A percentile compares a stretch with the other conserved stretches of the same genome.
phyloP scores from a whole-genome alignment of 352 stramenopile species.

The Phytopythium ostracodes region DNA sequence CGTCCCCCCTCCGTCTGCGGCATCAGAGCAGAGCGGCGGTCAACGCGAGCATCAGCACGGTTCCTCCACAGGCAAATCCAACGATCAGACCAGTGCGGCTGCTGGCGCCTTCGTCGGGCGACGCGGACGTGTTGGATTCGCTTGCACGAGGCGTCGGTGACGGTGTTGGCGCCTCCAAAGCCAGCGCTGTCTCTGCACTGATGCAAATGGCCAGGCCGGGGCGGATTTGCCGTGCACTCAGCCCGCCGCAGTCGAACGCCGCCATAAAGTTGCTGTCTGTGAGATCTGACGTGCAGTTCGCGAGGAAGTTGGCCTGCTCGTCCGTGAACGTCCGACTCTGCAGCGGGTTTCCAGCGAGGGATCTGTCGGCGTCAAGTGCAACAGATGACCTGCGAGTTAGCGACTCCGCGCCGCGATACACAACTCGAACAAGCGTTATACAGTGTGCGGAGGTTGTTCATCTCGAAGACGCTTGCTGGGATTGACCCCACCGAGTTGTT shows the following conservation, averaged over 20 bases:
- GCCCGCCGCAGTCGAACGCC: background rate
- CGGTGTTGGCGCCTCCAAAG: too few species aligned
- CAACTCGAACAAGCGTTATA: background rate
- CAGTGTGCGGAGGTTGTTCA: background rate
- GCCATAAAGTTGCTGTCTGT: background rate
- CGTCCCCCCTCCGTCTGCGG: background rate
- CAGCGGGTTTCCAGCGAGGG: background rate
- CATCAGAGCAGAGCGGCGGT: background rate
- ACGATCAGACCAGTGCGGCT: background rate
- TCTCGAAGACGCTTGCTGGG: background rate
- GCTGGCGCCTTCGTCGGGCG: background rate
- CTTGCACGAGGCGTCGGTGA: background rate
- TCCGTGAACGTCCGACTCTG: background rate
- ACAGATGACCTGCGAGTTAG: background rate
- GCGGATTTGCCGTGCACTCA: background rate
- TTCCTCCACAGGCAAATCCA: background rate
- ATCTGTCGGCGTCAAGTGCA: background rate
- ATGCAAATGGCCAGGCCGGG: background rate
- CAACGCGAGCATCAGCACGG: background rate
- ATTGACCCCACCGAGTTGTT: constrained; percentile 1
- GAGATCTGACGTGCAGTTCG: background rate
- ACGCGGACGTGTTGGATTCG: background rate
- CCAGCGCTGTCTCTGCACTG: background rate
- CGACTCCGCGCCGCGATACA: too few species aligned
- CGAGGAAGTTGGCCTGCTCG: background rate